phyloP scores from a whole-genome alignment of 2,329 filamentous ascomycete species.

The Drechslerella stenobrocha region DNA sequence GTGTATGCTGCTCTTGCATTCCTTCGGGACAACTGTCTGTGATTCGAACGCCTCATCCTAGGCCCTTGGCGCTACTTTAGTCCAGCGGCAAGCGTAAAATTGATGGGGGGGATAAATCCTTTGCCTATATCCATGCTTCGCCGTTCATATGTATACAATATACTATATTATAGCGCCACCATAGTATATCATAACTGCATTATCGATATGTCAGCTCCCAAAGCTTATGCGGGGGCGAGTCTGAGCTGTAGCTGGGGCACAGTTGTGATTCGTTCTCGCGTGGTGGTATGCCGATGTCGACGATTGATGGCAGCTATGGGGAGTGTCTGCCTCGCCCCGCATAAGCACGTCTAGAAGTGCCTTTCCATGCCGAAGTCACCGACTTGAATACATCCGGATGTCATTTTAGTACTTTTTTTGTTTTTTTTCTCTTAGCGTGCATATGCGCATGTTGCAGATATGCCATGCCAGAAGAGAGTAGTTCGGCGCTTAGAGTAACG shows the following conservation, averaged over 20 bases:
- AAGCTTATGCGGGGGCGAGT: too few species aligned
- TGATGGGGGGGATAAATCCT: not conserved
- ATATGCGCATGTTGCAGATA: slow-evolving; percentile 3
- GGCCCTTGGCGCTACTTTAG: not conserved
- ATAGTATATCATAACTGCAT: not conserved
- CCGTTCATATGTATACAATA: not conserved
- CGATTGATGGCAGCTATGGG: too few species aligned
- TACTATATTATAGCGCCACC: not conserved
- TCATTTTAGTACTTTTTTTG: not conserved
- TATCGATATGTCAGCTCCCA: not conserved
- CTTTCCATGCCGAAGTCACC: too few species aligned
- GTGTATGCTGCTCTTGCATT: not conserved
- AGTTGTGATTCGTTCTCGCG: too few species aligned
- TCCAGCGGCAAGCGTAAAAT: slow-evolving; percentile 6
- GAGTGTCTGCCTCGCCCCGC: too few species aligned
- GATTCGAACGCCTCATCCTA: slow-evolving; percentile 1
- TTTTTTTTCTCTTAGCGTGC: not conserved
- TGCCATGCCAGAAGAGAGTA: slow-evolving; percentile 3
- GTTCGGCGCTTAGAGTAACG: not conserved
- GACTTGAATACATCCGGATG: not conserved
- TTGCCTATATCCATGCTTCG: slow-evolving; percentile 3
- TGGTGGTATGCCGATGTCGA: too few species aligned
- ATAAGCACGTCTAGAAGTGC: too few species aligned
- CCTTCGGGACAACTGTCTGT: not conserved
- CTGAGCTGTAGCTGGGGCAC: too few species aligned